Percentiles rank a stretch among this genome's conserved stretches.
These are phyloP conservation scores for Mycena latifolia DNA, from an alignment of 768 basidiomycete genomes.

Conservation along the genomic window DNA sequence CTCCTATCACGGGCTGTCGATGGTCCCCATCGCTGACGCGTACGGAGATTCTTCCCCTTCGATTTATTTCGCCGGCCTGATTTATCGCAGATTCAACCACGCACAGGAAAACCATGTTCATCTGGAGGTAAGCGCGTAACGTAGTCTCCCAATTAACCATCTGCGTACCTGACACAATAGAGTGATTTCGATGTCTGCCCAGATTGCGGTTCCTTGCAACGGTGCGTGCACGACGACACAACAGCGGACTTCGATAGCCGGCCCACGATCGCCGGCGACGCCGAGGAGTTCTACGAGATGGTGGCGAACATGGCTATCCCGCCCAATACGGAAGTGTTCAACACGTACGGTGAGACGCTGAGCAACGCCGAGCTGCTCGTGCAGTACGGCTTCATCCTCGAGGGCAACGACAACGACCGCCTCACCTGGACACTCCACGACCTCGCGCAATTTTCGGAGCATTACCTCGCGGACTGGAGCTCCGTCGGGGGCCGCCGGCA, in stretches of 20 bases:
- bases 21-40: constrained; percentile 91
- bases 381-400: constrained; percentile 82
- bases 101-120: constrained; percentile 76
- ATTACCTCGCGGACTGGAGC: constrained; percentile 20
- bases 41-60: constrained; percentile 51
- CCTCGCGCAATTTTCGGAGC: constrained; percentile 37
- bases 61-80: constrained; percentile 4
- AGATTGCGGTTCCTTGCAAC: constrained; percentile 74
- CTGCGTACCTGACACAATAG: constrained; percentile 48
- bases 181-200: constrained; percentile 81
- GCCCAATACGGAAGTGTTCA: constrained; percentile 72
- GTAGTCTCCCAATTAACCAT: constrained; percentile 7
- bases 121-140: constrained; percentile 66
- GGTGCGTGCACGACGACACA: constrained; percentile 78
- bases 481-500: constrained; percentile 12
- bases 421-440: constrained; percentile 57
- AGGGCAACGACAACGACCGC: constrained; percentile 78
- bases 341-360: constrained; percentile 79
- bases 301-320: constrained; percentile 67
- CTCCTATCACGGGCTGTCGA: constrained; percentile 80
- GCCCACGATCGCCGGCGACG: constrained; percentile 29
- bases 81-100: constrained; percentile 79
- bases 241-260: constrained; percentile 20
- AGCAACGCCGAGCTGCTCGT: constrained; percentile 74
- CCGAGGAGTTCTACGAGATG: constrained; percentile 72